A percentile compares a stretch with the other conserved stretches of the same genome.
Evolutionary conservation across 2,329 filamentous ascomycete genomes (phyloP).

Genomic region (Colletotrichum musicola): DNA sequence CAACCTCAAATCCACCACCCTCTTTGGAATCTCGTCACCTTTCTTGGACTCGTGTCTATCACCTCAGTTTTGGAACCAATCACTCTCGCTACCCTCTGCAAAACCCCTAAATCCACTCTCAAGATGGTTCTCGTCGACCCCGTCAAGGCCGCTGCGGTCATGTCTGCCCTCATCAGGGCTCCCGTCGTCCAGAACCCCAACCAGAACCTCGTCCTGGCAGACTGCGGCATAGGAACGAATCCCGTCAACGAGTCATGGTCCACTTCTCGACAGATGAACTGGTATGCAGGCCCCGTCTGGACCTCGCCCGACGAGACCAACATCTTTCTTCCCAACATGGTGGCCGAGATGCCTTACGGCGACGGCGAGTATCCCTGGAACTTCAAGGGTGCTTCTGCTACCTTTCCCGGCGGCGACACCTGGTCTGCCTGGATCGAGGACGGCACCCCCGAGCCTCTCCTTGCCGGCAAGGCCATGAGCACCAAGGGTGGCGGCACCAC

Average conservation of each 20-base stretch:
- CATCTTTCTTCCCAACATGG: constrained; percentile 53
- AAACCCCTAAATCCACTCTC: background rate
- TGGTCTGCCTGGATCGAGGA: constrained; percentile 59
- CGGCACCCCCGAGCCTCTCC: constrained; percentile 54
- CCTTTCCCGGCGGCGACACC: constrained; percentile 53
- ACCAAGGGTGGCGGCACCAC: constrained; percentile 54
- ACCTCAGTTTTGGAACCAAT: constrained; percentile 16
- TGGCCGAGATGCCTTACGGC: constrained; percentile 54
- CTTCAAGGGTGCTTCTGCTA: constrained; percentile 52
- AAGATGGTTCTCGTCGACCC: constrained; percentile 21
- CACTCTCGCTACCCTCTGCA: constrained; percentile 3
- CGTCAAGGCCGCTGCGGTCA: constrained; percentile 18
- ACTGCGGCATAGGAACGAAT: constrained; percentile 58
- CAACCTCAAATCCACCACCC: background rate
- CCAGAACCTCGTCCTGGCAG: constrained; percentile 56
- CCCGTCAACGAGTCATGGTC: constrained; percentile 55
- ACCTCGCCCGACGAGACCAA: constrained; percentile 49
- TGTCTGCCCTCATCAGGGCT: constrained; percentile 26
- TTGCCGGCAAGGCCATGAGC: constrained; percentile 55
- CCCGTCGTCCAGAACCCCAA: constrained; percentile 41
- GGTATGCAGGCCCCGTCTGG: constrained; percentile 56
- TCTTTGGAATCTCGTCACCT: background rate
- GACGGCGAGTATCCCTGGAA: constrained; percentile 56
- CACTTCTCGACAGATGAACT: constrained; percentile 59
- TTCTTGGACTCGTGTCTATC: background rate